Conservation (phyloP, 495 filamentous ascomycete species). For the Ramalina intermedia region DNA sequence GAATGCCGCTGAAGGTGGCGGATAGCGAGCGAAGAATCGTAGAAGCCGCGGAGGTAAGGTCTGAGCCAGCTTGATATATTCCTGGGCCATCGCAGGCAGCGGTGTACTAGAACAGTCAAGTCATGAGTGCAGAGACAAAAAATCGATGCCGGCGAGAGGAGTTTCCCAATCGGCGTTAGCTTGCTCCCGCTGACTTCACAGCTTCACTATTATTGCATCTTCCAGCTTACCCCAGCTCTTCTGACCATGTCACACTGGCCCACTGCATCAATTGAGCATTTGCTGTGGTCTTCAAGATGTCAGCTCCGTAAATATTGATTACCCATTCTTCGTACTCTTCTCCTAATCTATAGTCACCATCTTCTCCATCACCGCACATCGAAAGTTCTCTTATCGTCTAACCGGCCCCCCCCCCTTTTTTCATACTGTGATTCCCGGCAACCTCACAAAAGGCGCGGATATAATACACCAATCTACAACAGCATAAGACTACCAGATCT, state of each 20-base stretch:
- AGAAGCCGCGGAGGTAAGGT: conserved; percentile 59
- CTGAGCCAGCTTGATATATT: conserved; percentile 46
- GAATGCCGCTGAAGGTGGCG: conserved; percentile 36
- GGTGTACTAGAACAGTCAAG: neutral
- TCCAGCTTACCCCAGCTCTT: neutral
- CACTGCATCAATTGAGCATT: neutral
- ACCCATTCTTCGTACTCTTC: neutral
- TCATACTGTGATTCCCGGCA: too few relatives aligned
- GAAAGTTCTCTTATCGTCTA: too few relatives aligned
- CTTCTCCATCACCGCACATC: too few relatives aligned
- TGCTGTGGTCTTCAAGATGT: neutral
- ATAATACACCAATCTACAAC: too few relatives aligned
- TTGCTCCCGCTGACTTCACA: neutral
- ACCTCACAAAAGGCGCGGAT: too few relatives aligned
- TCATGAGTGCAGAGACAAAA: neutral
- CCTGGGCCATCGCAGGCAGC: conserved; percentile 13
- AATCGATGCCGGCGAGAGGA: neutral
- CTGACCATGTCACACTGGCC: neutral
- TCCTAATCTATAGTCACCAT: too few relatives aligned
- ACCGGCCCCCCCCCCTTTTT: too few relatives aligned
- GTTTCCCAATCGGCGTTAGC: neutral
- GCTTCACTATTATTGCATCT: too few relatives aligned
- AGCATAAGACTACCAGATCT: too few relatives aligned
- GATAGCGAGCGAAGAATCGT: conserved; percentile 80
- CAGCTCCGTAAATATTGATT: neutral